Percentiles rank a stretch among this genome's conserved stretches.
Evolutionary conservation across 164 flowering plant species (phyloP).

Genomic region (Vitis amurensis): DNA sequence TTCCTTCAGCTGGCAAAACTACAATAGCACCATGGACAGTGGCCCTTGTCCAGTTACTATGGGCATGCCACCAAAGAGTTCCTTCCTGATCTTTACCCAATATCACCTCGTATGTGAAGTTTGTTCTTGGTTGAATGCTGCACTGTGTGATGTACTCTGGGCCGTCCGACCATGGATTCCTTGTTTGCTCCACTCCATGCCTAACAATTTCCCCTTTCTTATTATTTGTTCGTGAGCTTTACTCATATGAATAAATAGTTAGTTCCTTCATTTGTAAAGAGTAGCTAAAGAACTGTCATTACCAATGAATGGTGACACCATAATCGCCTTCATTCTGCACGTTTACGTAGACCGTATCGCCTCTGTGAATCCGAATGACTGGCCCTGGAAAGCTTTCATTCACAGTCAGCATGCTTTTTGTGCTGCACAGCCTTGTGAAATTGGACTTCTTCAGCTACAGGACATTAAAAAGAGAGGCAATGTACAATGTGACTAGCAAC

Average conservation of each 20-base stretch:
- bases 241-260: too few relatives aligned
- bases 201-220: constrained; percentile 7
- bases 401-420: constrained; percentile 13
- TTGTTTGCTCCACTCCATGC: constrained; percentile 54
- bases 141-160: constrained; percentile 46
- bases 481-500: too few relatives aligned
- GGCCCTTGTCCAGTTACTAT: constrained; percentile 47
- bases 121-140: constrained; percentile 31
- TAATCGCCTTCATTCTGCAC: constrained; percentile 2
- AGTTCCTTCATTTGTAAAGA: too few relatives aligned
- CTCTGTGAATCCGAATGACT: constrained; percentile 3
- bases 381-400: constrained; percentile 21
- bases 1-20: constrained; percentile 24
- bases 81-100: constrained; percentile 33
- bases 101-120: constrained; percentile 25
- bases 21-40: constrained; percentile 49
- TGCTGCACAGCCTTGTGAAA: constrained; percentile 13
- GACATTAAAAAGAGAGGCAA: not conserved
- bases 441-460: constrained; percentile 8
- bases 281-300: too few relatives aligned
- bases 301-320: too few relatives aligned
- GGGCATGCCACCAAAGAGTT: constrained; percentile 57
- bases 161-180: constrained; percentile 51
- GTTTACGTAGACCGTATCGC: constrained; percentile 12
- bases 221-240: too few relatives aligned